These are phyloP conservation scores for Sclerotinia nivalis DNA, from an alignment of 2,329 filamentous ascomycete species.

Conservation along the genomic window DNA sequence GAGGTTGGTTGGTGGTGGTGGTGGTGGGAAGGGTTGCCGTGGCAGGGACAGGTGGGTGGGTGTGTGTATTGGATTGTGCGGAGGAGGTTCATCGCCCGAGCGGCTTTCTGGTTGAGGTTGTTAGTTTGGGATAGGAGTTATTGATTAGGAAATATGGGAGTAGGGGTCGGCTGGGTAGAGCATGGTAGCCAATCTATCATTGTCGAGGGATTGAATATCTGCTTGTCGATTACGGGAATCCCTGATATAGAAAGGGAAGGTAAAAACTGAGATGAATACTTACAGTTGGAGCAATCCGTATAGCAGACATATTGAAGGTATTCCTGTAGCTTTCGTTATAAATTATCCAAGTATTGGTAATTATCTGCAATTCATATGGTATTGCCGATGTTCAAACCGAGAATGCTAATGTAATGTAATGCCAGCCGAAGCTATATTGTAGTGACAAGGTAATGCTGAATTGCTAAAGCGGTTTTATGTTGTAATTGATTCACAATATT, in stretches of 20 bases:
- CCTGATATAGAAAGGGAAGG: neutral
- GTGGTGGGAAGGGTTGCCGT: slow-evolving; percentile 82
- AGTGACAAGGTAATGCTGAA: no score
- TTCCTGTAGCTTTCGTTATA: neutral
- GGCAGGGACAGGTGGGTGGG: slow-evolving; percentile 86
- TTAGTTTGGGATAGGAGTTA: slow-evolving; percentile 20
- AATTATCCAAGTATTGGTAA: no score
- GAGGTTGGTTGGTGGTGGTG: slow-evolving; percentile 53
- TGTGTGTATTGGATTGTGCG: slow-evolving; percentile 90
- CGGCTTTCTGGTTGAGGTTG: slow-evolving; percentile 48
- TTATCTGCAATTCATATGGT: no score
- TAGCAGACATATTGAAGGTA: slow-evolving; percentile 16
- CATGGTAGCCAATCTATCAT: neutral
- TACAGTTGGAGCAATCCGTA: slow-evolving; percentile 31
- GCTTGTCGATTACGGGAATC: no score
- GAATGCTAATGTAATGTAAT: no score
- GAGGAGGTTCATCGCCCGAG: slow-evolving; percentile 70
- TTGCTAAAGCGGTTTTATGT: no score
- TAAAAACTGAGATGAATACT: neutral
- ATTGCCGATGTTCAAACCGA: no score
- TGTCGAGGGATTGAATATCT: no score
- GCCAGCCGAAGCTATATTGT: no score
- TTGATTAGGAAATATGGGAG: neutral
- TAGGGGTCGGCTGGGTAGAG: no score
- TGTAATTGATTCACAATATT: no score